These are phyloP conservation scores for Phaseolus coccineus DNA, from an alignment of 331 rosid genomes.

Conservation along the genomic window DNA sequence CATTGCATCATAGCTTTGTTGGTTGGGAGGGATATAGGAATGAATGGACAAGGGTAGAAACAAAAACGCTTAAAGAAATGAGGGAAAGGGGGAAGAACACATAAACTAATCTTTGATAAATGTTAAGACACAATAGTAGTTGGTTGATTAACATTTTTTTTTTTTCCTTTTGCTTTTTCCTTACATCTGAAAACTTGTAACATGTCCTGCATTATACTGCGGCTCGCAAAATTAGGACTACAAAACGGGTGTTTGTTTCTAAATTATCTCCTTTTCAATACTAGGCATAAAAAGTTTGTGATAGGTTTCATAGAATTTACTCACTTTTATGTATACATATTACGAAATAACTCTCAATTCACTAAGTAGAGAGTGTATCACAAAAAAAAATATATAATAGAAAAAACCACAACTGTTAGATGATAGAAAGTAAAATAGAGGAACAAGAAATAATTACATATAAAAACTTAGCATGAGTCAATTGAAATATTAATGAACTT, in stretches of 20 bases:
- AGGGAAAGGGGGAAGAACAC: background rate
- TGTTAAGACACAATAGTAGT: slow-evolving; percentile 21
- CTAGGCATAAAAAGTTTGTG: background rate
- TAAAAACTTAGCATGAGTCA: no score
- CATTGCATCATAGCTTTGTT: background rate
- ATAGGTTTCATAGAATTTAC: background rate
- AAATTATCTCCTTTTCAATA: background rate
- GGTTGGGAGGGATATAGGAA: background rate
- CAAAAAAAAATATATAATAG: no score
- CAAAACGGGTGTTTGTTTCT: slow-evolving; percentile 11
- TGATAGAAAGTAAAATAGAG: no score
- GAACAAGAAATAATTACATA: no score
- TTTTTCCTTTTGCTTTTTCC: slow-evolving; percentile 6
- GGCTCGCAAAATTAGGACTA: slow-evolving; percentile 37
- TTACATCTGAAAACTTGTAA: slow-evolving; percentile 34
- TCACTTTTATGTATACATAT: no score
- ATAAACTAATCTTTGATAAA: background rate
- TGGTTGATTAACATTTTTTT: slow-evolving; percentile 34
- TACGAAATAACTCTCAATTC: no score
- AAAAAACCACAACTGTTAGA: no score
- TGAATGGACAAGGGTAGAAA: background rate
- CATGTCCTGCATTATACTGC: slow-evolving; percentile 28
- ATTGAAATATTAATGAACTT: no score
- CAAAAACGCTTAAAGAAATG: background rate
- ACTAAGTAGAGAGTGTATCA: no score